Conservation (phyloP, 768 basidiomycete genomes). For the Boletus sensibilis region DNA sequence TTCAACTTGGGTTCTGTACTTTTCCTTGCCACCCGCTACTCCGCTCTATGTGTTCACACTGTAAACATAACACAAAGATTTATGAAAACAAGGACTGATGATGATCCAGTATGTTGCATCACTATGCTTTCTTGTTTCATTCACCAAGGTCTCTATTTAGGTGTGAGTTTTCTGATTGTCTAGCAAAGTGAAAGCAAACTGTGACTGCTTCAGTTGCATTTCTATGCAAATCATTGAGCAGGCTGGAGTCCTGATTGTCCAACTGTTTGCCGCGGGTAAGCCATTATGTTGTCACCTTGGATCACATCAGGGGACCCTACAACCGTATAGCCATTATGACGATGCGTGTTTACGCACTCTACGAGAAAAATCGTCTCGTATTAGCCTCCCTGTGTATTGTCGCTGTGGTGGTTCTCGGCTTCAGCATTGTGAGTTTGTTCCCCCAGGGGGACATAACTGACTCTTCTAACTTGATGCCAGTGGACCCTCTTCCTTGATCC, state of each 20-base stretch:
- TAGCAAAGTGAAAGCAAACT: neutral
- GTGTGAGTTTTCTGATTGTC: slow-evolving; percentile 6
- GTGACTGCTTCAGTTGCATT: slow-evolving; percentile 1
- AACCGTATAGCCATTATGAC: slow-evolving; percentile 13
- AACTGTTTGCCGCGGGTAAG: slow-evolving; percentile 12
- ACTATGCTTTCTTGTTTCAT: too few species aligned
- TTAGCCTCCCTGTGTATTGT: neutral
- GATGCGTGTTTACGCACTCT: slow-evolving; percentile 24
- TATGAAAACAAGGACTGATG: slow-evolving; percentile 14
- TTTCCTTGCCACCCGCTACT: slow-evolving; percentile 45
- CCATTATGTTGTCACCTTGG: neutral
- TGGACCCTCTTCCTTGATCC: slow-evolving; percentile 9
- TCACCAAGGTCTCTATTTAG: neutral
- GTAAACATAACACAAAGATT: slow-evolving; percentile 38
- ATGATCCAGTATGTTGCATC: slow-evolving; percentile 1
- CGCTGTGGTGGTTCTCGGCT: neutral
- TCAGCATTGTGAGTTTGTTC: slow-evolving; percentile 7
- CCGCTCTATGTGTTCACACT: slow-evolving; percentile 38
- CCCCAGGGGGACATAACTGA: too few species aligned
- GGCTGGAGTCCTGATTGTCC: slow-evolving; percentile 4
- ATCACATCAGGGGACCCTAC: neutral
- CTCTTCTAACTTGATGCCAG: neutral
- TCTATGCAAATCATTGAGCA: neutral
- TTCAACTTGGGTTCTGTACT: slow-evolving; percentile 36
- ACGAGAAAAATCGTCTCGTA: slow-evolving; percentile 5